Conservation (phyloP, 1,284 basidiomycete genomes). For the Stygiomarasmius scandens region DNA sequence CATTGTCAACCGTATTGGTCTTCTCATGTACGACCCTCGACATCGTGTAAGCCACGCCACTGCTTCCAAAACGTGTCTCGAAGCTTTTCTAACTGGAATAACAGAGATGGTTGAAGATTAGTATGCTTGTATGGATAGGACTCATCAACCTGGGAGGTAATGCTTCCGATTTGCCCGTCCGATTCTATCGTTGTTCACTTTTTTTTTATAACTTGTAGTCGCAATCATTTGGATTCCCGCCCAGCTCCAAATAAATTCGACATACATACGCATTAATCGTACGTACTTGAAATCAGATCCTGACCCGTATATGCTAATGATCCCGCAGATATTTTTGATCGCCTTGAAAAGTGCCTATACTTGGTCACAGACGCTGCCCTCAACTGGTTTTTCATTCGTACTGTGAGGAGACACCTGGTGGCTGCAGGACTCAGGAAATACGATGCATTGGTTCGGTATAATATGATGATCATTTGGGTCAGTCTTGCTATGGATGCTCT, state of each 20-base stretch:
- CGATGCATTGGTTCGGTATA: neutral
- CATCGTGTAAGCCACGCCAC: neutral
- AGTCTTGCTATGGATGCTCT: neutral
- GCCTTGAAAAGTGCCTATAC: neutral
- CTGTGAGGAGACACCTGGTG: neutral
- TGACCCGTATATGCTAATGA: neutral
- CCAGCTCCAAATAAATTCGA: constrained; percentile 11
- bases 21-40: neutral
- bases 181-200: neutral
- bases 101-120: neutral
- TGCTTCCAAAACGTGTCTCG: neutral
- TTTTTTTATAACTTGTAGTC: neutral
- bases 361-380: neutral
- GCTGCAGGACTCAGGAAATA: neutral
- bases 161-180: neutral
- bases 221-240: constrained; percentile 7
- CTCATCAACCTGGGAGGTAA: neutral
- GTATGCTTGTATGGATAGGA: neutral
- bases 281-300: neutral
- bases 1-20: constrained; percentile 10
- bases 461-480: neutral
- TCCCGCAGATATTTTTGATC: neutral
- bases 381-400: neutral
- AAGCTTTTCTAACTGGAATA: neutral
- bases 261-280: constrained; percentile 1